Evolutionary conservation across 805 yeast genomes (phyloP).

Genomic region (Teunomyces lycoperdinae): DNA sequence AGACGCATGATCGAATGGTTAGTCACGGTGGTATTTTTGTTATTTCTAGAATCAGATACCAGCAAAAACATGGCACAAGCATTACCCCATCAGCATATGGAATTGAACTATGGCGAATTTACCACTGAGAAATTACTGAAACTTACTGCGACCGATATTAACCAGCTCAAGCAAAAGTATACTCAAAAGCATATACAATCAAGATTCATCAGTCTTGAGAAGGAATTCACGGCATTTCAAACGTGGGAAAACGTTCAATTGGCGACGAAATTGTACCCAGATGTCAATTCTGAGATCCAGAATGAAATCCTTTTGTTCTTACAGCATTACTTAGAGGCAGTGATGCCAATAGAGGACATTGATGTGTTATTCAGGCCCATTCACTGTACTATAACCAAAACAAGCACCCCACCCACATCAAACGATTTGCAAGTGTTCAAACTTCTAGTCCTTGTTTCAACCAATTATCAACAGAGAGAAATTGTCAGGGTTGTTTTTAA

Average conservation of each 20-base stretch:
- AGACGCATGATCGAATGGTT: not conserved
- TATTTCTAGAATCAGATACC: not conserved
- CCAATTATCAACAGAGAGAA: constrained; percentile 4
- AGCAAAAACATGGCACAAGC: not conserved
- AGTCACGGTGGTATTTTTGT: not conserved
- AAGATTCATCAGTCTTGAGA: not conserved
- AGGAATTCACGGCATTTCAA: not conserved
- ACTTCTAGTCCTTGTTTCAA: constrained; percentile 11
- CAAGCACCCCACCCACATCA: not conserved
- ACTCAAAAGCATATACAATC: not conserved
- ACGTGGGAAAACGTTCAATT: not conserved
- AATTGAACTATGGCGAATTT: not conserved
- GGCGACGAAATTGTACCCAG: not conserved
- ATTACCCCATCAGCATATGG: not conserved
- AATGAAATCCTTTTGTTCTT: constrained; percentile 1
- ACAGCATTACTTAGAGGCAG: not conserved
- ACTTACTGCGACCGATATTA: not conserved
- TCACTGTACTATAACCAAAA: not conserved
- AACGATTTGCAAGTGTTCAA: constrained; percentile 7
- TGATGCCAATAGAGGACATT: not conserved
- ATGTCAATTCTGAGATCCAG: not conserved
- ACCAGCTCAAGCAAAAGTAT: not conserved
- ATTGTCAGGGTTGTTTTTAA: not conserved
- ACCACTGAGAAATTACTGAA: not conserved
- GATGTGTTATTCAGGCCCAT: not conserved